Conservation (phyloP, 805 yeast species). For the Wickerhamiella azymoides region DNA sequence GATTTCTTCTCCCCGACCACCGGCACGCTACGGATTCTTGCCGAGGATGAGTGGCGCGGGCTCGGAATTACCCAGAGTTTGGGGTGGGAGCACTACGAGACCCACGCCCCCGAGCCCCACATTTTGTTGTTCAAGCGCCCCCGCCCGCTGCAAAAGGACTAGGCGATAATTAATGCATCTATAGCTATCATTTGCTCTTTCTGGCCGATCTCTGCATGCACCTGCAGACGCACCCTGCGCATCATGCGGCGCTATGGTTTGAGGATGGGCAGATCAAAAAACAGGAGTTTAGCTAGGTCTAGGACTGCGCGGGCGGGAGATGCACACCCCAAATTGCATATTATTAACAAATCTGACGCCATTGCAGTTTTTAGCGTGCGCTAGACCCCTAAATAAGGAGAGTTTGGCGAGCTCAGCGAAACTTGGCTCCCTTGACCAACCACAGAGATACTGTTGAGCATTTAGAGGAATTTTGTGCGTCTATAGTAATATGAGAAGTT, state of each 20-base stretch:
- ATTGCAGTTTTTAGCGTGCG: too few species aligned
- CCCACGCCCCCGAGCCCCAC: conserved; percentile 98
- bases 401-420: too few species aligned
- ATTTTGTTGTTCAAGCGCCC: conserved; percentile 61
- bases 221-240: background rate
- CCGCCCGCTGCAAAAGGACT: conserved; percentile 10
- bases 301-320: background rate
- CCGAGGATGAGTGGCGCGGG: conserved; percentile 98
- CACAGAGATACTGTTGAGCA: too few species aligned
- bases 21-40: conserved; percentile 77
- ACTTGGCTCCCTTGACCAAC: too few species aligned
- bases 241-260: background rate
- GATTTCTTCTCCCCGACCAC: conserved; percentile 90
- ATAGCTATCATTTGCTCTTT: background rate
- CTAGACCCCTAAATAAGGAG: too few species aligned
- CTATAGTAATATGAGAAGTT: too few species aligned
- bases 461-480: too few species aligned
- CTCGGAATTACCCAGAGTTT: conserved; percentile 92
- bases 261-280: background rate
- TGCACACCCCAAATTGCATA: too few species aligned
- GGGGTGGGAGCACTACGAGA: conserved; percentile 97
- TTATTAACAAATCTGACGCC: too few species aligned
- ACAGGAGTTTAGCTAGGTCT: background rate
- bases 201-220: background rate
- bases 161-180: background rate